Conservation (phyloP, 2,329 filamentous ascomycete species). For the Aspergillus sp. region DNA sequence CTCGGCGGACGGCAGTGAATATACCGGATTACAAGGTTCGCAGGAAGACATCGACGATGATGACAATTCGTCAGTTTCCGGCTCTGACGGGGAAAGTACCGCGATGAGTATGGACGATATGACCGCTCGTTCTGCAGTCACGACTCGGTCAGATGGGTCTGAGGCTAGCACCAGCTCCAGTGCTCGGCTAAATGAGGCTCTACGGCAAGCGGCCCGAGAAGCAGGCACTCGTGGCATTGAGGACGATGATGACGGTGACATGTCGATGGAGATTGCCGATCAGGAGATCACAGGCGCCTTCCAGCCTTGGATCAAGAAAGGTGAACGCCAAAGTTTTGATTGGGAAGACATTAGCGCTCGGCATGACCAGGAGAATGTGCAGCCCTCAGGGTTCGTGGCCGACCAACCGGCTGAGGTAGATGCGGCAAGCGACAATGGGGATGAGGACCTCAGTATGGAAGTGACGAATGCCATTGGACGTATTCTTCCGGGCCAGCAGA, state of each 20-base stretch:
- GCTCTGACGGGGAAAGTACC: slow-evolving; percentile 66
- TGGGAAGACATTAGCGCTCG: slow-evolving; percentile 45
- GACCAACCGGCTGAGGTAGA: slow-evolving; percentile 15
- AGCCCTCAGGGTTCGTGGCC: slow-evolving; percentile 32
- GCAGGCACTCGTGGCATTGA: slow-evolving; percentile 73
- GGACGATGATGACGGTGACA: slow-evolving; percentile 63
- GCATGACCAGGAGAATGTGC: slow-evolving; percentile 50
- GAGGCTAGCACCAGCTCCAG: slow-evolving; percentile 62
- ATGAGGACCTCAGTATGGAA: slow-evolving; percentile 87
- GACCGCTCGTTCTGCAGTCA: slow-evolving; percentile 67
- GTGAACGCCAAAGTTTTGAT: slow-evolving; percentile 44
- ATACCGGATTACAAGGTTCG: slow-evolving; percentile 41
- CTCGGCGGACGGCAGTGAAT: slow-evolving; percentile 50
- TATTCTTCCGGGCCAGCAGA: slow-evolving; percentile 61
- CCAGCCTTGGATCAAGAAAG: slow-evolving; percentile 51
- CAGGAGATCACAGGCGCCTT: slow-evolving; percentile 57
- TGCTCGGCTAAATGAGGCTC: slow-evolving; percentile 72
- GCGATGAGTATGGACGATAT: slow-evolving; percentile 82
- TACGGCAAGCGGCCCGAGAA: slow-evolving; percentile 71
- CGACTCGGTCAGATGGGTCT: slow-evolving; percentile 57
- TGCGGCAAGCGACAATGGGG: slow-evolving; percentile 47
- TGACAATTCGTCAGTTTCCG: slow-evolving; percentile 50
- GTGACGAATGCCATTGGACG: slow-evolving; percentile 80
- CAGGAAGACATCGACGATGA: slow-evolving; percentile 50
- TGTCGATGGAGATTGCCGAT: slow-evolving; percentile 77